A percentile compares a stretch with the other conserved stretches of the same genome.
These are phyloP conservation scores for Jatropha curcas DNA, from an alignment of 345 rosid species.

Conservation along the genomic window DNA sequence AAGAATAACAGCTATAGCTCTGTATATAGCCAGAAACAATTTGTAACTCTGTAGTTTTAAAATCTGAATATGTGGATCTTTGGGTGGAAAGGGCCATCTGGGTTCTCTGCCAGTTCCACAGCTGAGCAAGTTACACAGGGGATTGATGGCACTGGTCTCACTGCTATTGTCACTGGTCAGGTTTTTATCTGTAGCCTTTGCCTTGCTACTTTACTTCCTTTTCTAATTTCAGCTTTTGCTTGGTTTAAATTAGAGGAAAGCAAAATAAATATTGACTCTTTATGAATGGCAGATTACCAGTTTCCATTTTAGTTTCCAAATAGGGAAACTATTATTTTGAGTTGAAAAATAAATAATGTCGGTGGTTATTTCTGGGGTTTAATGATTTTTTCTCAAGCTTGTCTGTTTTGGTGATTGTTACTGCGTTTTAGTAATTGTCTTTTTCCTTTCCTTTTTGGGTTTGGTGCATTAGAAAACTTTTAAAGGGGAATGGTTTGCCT, in stretches of 20 bases:
- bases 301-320: too few relatives aligned
- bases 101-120: conserved; percentile 40
- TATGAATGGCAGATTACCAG: too few relatives aligned
- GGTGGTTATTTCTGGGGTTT: too few relatives aligned
- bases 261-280: not conserved
- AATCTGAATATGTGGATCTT: conserved; percentile 26
- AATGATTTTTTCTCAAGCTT: too few relatives aligned
- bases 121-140: conserved; percentile 47
- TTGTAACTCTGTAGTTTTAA: not conserved
- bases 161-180: conserved; percentile 49
- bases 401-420: too few relatives aligned
- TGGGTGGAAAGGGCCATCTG: conserved; percentile 39
- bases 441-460: too few relatives aligned
- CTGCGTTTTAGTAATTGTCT: too few relatives aligned
- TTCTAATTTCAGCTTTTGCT: not conserved
- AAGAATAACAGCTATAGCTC: too few relatives aligned
- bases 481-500: too few relatives aligned
- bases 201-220: not conserved
- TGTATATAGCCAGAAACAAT: not conserved
- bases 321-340: too few relatives aligned
- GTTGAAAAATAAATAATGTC: too few relatives aligned
- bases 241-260: not conserved
- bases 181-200: not conserved
- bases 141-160: conserved; percentile 46
- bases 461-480: too few relatives aligned